Base-by-base conservation (phyloP, 1,284 basidiomycete genomes). In the Heterobasidion parviporum region DNA sequence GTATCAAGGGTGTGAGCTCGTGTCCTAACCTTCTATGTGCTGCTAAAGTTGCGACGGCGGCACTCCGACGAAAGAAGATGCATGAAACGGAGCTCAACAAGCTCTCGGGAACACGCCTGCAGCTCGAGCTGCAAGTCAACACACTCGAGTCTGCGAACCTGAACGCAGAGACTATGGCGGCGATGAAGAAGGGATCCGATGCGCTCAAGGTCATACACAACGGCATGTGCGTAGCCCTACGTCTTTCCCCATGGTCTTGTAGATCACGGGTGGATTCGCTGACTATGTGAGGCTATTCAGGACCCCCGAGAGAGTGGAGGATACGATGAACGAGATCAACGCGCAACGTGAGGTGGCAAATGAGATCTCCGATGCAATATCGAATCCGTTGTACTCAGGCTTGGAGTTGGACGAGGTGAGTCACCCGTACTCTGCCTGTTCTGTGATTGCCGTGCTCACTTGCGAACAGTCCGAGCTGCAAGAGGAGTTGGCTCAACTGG, bases 111-210 rank as follows among this genome's bases (percentile, higher is more conserved):
- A 92, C 89, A 57, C 83, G 93, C 63, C 74, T 98, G 73, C 97
- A 98, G 62, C 81, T 99, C 52, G 96, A 98, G 75, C 89, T 92
- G 65, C 97, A 99, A 76, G 87, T 99, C 60, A 96, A 97, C 72
- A 96, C 96, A 35, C 84, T 99, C 57, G 97, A 99, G 73, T 94
- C 91, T 18, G 97, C 97, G 52, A 99, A 98, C 76, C 83, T 99
- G 74, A 99, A 99, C 72, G 89, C 93, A 67, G 95, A 98, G 80
- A 98, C 94, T 34, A 95, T 99, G 92, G 77, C 83, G 33, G 95
- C 93, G 33, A 98, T 99, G 94, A 95, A 94, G 86, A 91, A 92
- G 72, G 97, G 93, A 46, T 84, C 94, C 0, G 87, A 90, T 61
- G 97, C 92, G 15, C 81, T 99, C 69, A 91, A 91, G 74, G 81